Conservation (phyloP, 331 rosid species). For the Quercus phellos region DNA sequence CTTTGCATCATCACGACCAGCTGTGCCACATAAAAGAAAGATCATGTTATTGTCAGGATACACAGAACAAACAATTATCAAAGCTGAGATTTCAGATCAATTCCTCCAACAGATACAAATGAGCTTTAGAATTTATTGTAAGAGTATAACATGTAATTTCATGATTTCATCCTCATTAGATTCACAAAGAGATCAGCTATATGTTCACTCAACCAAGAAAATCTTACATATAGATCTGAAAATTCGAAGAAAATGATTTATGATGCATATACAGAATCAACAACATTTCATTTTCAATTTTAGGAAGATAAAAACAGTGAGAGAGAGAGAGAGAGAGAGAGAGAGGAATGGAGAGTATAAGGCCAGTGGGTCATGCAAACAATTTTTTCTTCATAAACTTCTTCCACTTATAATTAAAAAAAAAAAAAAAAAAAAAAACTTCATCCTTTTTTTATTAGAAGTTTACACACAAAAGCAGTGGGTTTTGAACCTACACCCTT, state of each 20-base stretch:
- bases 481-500: no score
- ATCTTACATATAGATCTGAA: not conserved
- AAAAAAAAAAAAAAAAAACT: no score
- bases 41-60: conserved; percentile 16
- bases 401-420: no score
- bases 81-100: conserved; percentile 16
- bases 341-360: not conserved
- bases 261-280: not conserved
- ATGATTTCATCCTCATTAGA: not conserved
- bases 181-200: not conserved
- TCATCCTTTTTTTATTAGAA: no score
- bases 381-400: not conserved
- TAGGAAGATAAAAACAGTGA: not conserved
- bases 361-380: not conserved
- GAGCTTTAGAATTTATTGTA: not conserved
- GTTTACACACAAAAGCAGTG: no score
- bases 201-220: not conserved
- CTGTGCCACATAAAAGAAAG: conserved; percentile 32
- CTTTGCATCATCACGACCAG: conserved; percentile 88
- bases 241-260: not conserved
- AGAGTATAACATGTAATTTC: not conserved
- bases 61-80: conserved; percentile 16
- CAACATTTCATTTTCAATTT: not conserved
- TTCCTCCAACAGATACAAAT: conserved; percentile 6
- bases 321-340: not conserved